phyloP scores from a whole-genome alignment of 129 eudicot genomes.

The Sambucus nigra region DNA sequence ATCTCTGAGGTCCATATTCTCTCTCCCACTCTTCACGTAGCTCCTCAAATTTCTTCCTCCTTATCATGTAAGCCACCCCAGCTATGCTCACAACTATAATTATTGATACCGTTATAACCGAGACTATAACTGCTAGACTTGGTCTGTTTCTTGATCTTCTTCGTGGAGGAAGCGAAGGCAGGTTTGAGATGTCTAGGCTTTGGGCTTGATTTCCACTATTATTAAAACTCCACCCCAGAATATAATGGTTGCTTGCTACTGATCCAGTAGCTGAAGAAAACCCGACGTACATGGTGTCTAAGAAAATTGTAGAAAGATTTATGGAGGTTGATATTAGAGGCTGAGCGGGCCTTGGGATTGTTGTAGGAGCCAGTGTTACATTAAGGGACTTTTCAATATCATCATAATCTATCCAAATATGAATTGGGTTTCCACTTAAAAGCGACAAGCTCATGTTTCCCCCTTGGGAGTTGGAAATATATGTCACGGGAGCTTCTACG shows the following conservation, averaged over 20 bases:
- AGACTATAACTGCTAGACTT: too few relatives aligned
- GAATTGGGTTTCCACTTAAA: conserved; percentile 11
- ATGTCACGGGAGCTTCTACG: background rate
- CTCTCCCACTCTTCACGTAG: conserved; percentile 26
- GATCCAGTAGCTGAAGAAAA: conserved; percentile 14
- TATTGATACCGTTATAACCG: too few relatives aligned
- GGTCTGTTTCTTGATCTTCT: too few relatives aligned
- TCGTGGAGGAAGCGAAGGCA: conserved; percentile 17
- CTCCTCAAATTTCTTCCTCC: conserved; percentile 25
- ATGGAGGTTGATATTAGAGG: conserved; percentile 9
- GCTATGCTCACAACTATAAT: too few relatives aligned
- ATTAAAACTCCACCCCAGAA: conserved; percentile 26
- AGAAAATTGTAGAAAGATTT: conserved; percentile 10
- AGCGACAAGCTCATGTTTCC: conserved; percentile 4
- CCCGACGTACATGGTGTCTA: conserved; percentile 23
- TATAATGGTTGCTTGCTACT: conserved; percentile 8
- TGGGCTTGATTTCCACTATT: conserved; percentile 10
- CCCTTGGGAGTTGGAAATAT: background rate
- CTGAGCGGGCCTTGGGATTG: background rate
- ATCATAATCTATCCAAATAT: conserved; percentile 33
- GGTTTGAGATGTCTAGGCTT: conserved; percentile 11
- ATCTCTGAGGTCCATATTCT: conserved; percentile 23
- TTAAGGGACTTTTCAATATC: conserved; percentile 2
- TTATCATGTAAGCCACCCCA: too few relatives aligned
- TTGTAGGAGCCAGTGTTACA: conserved; percentile 27